phyloP scores from a whole-genome alignment of 2,329 filamentous ascomycete species.

The Epichloe elymi region DNA sequence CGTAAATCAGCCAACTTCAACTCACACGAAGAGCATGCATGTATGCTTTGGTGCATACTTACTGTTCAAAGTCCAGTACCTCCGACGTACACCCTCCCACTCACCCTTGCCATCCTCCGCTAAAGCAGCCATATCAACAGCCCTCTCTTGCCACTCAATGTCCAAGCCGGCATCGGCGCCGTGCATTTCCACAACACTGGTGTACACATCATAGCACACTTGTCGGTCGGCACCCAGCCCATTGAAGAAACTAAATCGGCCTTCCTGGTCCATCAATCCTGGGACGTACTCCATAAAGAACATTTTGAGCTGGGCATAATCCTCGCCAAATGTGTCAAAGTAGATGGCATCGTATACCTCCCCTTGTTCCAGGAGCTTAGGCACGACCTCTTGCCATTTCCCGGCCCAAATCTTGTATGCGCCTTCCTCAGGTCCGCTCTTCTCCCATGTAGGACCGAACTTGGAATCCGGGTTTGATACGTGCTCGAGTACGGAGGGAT shows the following conservation, averaged over 20 bases:
- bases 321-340: slow-evolving; percentile 95
- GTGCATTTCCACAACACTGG: slow-evolving; percentile 83
- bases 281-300: slow-evolving; percentile 88
- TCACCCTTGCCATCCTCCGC: slow-evolving; percentile 55
- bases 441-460: slow-evolving; percentile 44
- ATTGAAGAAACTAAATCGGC: slow-evolving; percentile 79
- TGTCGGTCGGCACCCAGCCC: slow-evolving; percentile 83
- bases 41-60: background rate
- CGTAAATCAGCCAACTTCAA: background rate
- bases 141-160: slow-evolving; percentile 69
- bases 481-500: slow-evolving; percentile 60
- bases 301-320: slow-evolving; percentile 69
- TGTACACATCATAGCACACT: slow-evolving; percentile 94
- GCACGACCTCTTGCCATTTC: slow-evolving; percentile 70
- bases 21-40: background rate
- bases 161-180: slow-evolving; percentile 80
- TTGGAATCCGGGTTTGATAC: slow-evolving; percentile 35
- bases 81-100: slow-evolving; percentile 78
- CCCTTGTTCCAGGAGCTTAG: slow-evolving; percentile 51
- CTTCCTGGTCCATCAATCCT: slow-evolving; percentile 55
- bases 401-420: slow-evolving; percentile 58
- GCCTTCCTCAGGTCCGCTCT: slow-evolving; percentile 42
- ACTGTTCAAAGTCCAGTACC: slow-evolving; percentile 76
- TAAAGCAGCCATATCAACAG: slow-evolving; percentile 54
- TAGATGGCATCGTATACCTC: slow-evolving; percentile 79